Conservation (phyloP, 169 alveolate genomes). For the Toxoplasma gondii region DNA sequence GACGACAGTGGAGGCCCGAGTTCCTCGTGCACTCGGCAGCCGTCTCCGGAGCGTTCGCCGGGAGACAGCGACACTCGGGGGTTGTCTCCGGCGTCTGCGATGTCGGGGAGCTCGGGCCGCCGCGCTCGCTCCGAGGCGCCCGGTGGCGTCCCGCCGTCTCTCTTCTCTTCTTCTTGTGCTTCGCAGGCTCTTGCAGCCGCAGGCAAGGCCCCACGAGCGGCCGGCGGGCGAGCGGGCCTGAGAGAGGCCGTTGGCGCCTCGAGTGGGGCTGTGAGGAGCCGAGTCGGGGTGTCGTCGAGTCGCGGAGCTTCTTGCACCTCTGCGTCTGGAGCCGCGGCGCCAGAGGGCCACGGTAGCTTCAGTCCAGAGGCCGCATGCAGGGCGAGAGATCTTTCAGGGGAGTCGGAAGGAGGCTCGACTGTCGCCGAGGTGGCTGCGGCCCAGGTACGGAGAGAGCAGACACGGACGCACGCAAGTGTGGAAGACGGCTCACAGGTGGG, state of each 20-base stretch:
- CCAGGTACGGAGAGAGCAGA: not conserved
- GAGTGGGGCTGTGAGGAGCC: not conserved
- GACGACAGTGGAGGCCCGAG: not conserved
- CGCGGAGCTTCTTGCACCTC: not conserved
- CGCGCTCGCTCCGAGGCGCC: not conserved
- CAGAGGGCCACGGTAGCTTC: too few species aligned
- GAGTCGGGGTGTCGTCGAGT: not conserved
- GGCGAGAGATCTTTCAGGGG: not conserved
- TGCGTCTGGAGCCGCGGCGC: too few species aligned
- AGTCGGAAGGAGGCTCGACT: not conserved
- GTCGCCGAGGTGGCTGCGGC: not conserved
- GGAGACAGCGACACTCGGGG: not conserved
- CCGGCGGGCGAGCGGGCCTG: not conserved
- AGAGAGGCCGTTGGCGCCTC: not conserved
- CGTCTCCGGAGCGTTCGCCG: not conserved
- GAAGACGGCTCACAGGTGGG: not conserved
- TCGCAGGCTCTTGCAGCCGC: too few species aligned
- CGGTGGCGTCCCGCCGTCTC: too few species aligned
- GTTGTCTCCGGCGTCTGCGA: not conserved
- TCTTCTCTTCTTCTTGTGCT: too few species aligned
- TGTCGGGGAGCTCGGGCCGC: not conserved
- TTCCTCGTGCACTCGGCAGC: not conserved
- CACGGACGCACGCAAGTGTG: not conserved
- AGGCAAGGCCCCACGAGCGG: not conserved
- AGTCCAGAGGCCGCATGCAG: not conserved